Base-by-base conservation (phyloP, 2,329 filamentous ascomycete genomes). In the Rutstroemia sp. region DNA sequence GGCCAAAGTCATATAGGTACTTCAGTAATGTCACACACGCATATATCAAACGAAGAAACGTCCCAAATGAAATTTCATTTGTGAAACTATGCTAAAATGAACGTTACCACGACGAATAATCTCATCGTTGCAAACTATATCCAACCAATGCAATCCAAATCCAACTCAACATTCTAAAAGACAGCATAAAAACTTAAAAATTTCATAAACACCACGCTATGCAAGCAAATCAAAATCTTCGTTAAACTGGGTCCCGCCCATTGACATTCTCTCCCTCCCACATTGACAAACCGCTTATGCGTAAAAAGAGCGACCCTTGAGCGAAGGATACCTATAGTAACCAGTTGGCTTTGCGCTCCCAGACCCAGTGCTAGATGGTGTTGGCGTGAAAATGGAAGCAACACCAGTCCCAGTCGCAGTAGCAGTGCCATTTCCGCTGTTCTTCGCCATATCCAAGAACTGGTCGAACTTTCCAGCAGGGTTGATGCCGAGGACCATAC, bases 401-500 rank as follows among this genome's bases (percentile, higher is more conserved):
- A 18, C 46, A 19, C 45, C 45, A 34, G 37, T 42, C 16, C n/a
- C 52, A 6, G 10, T 18, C 7, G 52, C 6, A 27, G 12, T 2
- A 1, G 42, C 41, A 18, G 42, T 42, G n/a, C 3, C 4, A 14
- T 49, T 54, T 16, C 52, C 37, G 3, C 44, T 49, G 0, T n/a
- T 42, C 25, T 44, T 49, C 3, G 46, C 52, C 4, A 18, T 34
- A 6, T 39, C 52, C 9, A 50, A 44, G 38, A 44, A 55, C 12
- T 18, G 14, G 41, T 50, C 19, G 4, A 55, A 55, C 14, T 44
- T 55, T 3, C 38, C 46, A 0, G 37, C 45, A 2, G 46, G 46
- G 5, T 55, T 55, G 18, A 55, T 42, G 23, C 52, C 38, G 12
- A 50, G 18, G 0, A 55, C 52, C 52, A 55, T 55, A 12, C 52